Evolutionary conservation across 805 yeast species (phyloP).

Genomic region (Ogataea degrootiae): DNA sequence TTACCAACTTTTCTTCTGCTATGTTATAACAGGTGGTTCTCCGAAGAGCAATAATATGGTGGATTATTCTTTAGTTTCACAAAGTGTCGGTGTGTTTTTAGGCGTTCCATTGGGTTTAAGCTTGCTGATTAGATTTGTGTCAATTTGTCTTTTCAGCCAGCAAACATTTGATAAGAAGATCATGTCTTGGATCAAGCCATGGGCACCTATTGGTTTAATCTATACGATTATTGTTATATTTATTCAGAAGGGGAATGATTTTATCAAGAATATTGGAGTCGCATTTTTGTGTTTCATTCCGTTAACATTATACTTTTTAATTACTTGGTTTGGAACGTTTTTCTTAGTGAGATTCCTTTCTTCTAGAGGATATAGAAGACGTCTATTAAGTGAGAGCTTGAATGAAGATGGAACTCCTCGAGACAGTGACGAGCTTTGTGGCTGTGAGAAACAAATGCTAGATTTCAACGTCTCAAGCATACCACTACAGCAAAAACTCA

Average conservation of each 20-base stretch:
- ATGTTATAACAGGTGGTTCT: conserved; percentile 32
- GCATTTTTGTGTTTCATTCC: conserved; percentile 50
- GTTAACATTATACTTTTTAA: conserved; percentile 40
- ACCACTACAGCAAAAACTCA: conserved; percentile 16
- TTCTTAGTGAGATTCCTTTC: conserved; percentile 31
- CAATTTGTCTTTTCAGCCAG: conserved; percentile 26
- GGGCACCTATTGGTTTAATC: conserved; percentile 47
- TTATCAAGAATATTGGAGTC: conserved; percentile 42
- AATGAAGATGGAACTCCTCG: neutral
- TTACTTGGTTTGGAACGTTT: conserved; percentile 44
- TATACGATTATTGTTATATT: conserved; percentile 50
- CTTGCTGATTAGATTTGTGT: conserved; percentile 34
- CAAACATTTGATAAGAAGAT: conserved; percentile 31
- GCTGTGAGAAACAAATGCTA: conserved; percentile 31
- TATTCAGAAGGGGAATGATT: conserved; percentile 43
- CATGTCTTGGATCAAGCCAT: conserved; percentile 41
- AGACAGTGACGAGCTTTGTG: conserved; percentile 26
- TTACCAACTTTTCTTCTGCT: conserved; percentile 41
- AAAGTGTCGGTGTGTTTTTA: conserved; percentile 46
- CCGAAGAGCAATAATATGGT: conserved; percentile 3
- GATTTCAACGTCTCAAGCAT: neutral
- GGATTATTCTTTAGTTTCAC: conserved; percentile 39
- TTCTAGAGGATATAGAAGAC: conserved; percentile 5
- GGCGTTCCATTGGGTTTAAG: conserved; percentile 51
- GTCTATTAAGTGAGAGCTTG: neutral